Conservation (phyloP, 1,284 basidiomycete genomes). For the Mycosarcoma mackinlayi region DNA sequence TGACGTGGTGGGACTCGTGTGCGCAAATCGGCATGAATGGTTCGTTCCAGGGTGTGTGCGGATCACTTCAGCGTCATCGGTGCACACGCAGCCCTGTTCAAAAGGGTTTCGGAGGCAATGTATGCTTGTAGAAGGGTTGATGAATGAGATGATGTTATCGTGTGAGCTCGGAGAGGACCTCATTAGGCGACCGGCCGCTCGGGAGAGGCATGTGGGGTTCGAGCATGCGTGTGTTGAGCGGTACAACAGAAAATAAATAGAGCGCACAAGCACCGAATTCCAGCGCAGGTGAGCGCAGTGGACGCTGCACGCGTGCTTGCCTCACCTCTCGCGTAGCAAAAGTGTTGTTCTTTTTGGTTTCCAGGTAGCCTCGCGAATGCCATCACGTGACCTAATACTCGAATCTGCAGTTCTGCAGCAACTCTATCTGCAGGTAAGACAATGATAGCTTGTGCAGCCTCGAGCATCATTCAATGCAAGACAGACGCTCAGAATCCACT, state of each 20-base stretch:
- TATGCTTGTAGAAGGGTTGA: neutral
- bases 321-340: neutral
- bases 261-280: neutral
- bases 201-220: slow-evolving; percentile 7
- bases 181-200: no score
- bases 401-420: no score
- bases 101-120: no score
- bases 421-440: no score
- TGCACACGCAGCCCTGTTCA: no score
- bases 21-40: no score
- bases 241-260: slow-evolving; percentile 4
- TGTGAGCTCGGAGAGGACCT: no score
- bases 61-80: no score
- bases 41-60: no score
- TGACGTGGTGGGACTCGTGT: neutral
- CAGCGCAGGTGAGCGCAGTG: neutral
- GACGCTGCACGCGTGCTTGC: slow-evolving; percentile 2
- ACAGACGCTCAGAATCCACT: no score
- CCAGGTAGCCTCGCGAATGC: slow-evolving; percentile 21
- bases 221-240: neutral
- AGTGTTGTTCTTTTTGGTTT: slow-evolving; percentile 26
- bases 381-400: slow-evolving; percentile 12
- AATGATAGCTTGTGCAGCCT: no score
- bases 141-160: slow-evolving; percentile 11
- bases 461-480: no score